Conservation (phyloP, 169 alveolate genomes). For the Eimeria falciformis region DNA sequence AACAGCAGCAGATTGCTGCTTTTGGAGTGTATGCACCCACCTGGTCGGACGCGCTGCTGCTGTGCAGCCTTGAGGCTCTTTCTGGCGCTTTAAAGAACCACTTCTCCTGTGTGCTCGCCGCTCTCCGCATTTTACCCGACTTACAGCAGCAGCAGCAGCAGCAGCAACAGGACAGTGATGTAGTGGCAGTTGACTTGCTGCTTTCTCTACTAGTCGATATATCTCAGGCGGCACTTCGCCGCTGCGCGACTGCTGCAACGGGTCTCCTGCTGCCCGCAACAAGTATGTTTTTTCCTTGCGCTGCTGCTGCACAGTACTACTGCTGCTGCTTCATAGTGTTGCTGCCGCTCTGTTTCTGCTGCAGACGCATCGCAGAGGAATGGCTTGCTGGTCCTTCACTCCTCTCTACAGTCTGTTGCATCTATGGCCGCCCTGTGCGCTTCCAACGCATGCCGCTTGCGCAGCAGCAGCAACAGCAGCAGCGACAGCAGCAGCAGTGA, state of each 20-base stretch:
- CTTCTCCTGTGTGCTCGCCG: slow-evolving; percentile 36
- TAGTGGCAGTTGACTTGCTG: slow-evolving; percentile 28
- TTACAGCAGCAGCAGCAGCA: background rate
- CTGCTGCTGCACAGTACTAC: background rate
- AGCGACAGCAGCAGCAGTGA: too few relatives aligned
- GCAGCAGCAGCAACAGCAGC: slow-evolving; percentile 41
- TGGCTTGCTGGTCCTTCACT: slow-evolving; percentile 39
- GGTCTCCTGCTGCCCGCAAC: slow-evolving; percentile 54
- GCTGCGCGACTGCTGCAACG: slow-evolving; percentile 45
- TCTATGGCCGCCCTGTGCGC: slow-evolving; percentile 56
- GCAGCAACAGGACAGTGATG: background rate
- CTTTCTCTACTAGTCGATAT: slow-evolving; percentile 29
- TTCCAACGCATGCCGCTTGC: slow-evolving; percentile 7
- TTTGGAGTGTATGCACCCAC: slow-evolving; percentile 36
- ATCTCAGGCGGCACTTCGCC: slow-evolving; percentile 46
- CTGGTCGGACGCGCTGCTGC: slow-evolving; percentile 55
- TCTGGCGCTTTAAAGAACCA: slow-evolving; percentile 26
- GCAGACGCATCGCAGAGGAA: slow-evolving; percentile 63
- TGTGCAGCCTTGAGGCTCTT: slow-evolving; percentile 68
- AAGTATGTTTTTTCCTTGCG: slow-evolving; percentile 13
- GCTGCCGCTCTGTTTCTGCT: slow-evolving; percentile 29
- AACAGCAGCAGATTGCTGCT: slow-evolving; percentile 6
- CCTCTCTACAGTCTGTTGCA: slow-evolving; percentile 61
- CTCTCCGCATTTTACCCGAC: background rate
- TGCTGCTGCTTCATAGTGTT: background rate